These are phyloP conservation scores for Penicillium macrosclerotiorum DNA, from an alignment of 495 filamentous ascomycete genomes.

Conservation along the genomic window DNA sequence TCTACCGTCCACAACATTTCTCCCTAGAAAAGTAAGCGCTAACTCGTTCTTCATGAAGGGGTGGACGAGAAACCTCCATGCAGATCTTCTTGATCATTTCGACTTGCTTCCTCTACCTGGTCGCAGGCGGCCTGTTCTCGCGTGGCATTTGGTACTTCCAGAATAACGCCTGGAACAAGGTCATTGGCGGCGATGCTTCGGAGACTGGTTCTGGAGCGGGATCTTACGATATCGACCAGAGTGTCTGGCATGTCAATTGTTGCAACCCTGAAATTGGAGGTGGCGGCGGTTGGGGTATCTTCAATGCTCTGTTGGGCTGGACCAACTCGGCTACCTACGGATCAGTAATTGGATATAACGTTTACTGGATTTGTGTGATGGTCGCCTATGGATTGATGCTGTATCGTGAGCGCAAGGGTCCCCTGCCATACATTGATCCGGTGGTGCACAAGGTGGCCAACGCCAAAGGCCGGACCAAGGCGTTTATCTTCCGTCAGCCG, in stretches of 20 bases:
- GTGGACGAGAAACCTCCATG: slow-evolving; percentile 62
- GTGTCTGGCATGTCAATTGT: slow-evolving; percentile 93
- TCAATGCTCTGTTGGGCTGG: slow-evolving; percentile 82
- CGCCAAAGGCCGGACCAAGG: slow-evolving; percentile 18
- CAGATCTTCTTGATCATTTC: slow-evolving; percentile 79
- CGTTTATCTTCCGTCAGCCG: slow-evolving; percentile 20
- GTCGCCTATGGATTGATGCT: slow-evolving; percentile 24
- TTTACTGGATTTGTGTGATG: slow-evolving; percentile 67
- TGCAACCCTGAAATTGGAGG: slow-evolving; percentile 70
- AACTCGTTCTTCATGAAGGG: slow-evolving; percentile 32
- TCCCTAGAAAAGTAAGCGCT: not conserved
- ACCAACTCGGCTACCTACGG: slow-evolving; percentile 83
- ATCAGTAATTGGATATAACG: slow-evolving; percentile 77
- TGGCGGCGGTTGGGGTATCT: slow-evolving; percentile 85
- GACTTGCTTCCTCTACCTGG: slow-evolving; percentile 81
- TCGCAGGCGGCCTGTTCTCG: slow-evolving; percentile 83
- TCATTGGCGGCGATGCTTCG: slow-evolving; percentile 68
- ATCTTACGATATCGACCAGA: slow-evolving; percentile 80
- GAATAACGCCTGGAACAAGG: slow-evolving; percentile 59
- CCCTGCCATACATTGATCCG: slow-evolving; percentile 24
- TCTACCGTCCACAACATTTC: not conserved
- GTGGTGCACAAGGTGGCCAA: slow-evolving; percentile 6
- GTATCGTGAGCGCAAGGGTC: slow-evolving; percentile 22
- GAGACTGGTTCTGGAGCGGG: slow-evolving; percentile 78
- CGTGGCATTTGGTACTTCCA: slow-evolving; percentile 73